These are phyloP conservation scores for Testicularia cyperi DNA, from an alignment of 1,284 basidiomycete species.

Conservation along the genomic window DNA sequence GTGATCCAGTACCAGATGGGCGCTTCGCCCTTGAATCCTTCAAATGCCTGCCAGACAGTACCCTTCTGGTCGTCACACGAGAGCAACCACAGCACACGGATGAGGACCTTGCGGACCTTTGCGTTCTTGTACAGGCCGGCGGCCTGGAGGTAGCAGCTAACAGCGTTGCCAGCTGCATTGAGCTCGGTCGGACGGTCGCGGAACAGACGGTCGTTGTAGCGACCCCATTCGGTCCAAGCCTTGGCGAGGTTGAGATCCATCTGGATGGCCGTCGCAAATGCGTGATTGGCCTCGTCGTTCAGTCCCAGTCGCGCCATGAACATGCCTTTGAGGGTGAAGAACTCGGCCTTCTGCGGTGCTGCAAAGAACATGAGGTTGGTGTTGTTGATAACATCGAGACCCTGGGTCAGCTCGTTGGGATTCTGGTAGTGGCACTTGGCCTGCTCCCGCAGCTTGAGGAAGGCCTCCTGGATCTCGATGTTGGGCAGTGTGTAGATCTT, in stretches of 20 bases:
- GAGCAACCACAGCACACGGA: slow-evolving; percentile 93
- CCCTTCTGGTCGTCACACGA: slow-evolving; percentile 80
- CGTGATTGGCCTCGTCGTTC: slow-evolving; percentile 85
- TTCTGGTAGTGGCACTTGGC: slow-evolving; percentile 99
- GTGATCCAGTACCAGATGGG: slow-evolving; percentile 99
- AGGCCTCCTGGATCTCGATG: slow-evolving; percentile 99
- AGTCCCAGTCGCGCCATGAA: slow-evolving; percentile 87
- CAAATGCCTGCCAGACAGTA: slow-evolving; percentile 84
- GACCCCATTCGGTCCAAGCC: slow-evolving; percentile 98
- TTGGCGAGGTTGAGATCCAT: slow-evolving; percentile 93
- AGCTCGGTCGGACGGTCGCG: slow-evolving; percentile 63
- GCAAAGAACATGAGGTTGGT: slow-evolving; percentile 99
- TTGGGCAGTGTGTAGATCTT: slow-evolving; percentile 99
- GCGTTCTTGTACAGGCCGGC: slow-evolving; percentile 92
- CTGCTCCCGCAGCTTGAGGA: slow-evolving; percentile 97
- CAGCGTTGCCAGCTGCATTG: slow-evolving; percentile 77
- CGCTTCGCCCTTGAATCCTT: slow-evolving; percentile 92
- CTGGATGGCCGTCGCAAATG: slow-evolving; percentile 76
- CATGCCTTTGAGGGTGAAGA: slow-evolving; percentile 99
- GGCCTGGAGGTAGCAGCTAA: slow-evolving; percentile 96
- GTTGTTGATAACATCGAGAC: slow-evolving; percentile 97
- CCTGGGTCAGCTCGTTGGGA: slow-evolving; percentile 86
- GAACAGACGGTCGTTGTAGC: slow-evolving; percentile 90
- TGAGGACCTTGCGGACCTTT: slow-evolving; percentile 87
- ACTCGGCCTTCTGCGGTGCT: slow-evolving; percentile 90